These are phyloP conservation scores for Fusarium vanettenii DNA, from an alignment of 2,329 filamentous ascomycete genomes.

Conservation along the genomic window DNA sequence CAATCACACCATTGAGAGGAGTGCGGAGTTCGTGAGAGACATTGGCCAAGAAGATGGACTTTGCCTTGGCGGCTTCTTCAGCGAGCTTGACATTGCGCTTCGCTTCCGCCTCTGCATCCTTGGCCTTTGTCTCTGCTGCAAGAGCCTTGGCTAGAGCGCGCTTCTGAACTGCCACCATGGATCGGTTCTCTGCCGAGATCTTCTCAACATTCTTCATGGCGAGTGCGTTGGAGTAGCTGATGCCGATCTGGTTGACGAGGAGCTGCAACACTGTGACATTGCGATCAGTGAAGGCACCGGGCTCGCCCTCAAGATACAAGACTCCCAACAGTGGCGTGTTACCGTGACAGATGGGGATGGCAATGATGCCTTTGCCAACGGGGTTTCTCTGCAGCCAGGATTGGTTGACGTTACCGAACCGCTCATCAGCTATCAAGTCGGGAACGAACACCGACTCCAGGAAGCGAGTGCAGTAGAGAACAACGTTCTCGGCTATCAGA, in stretches of 20 bases:
- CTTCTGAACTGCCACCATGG: constrained; percentile 83
- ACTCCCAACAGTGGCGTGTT: constrained; percentile 77
- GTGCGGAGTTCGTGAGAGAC: constrained; percentile 86
- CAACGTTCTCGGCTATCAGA: constrained; percentile 79
- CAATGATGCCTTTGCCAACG: constrained; percentile 78
- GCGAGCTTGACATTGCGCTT: constrained; percentile 84
- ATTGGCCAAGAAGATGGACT: constrained; percentile 83
- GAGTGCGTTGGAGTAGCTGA: constrained; percentile 76
- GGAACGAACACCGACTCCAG: constrained; percentile 79
- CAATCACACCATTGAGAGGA: constrained; percentile 88
- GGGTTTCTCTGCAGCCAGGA: constrained; percentile 76
- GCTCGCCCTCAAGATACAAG: constrained; percentile 79
- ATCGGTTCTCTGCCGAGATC: constrained; percentile 80
- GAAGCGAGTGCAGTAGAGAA: constrained; percentile 82
- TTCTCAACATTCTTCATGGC: constrained; percentile 79
- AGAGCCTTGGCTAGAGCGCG: constrained; percentile 77
- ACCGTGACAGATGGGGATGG: constrained; percentile 82
- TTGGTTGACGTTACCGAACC: constrained; percentile 80
- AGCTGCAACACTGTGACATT: constrained; percentile 75
- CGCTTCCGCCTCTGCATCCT: constrained; percentile 79
- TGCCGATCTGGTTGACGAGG: constrained; percentile 82
- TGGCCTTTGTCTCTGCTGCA: constrained; percentile 80
- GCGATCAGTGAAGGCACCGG: constrained; percentile 81
- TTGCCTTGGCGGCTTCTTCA: constrained; percentile 85
- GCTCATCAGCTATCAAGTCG: constrained; percentile 79